These are phyloP conservation scores for Alternaria longipes DNA, from an alignment of 2,329 filamentous ascomycete species.

Conservation along the genomic window DNA sequence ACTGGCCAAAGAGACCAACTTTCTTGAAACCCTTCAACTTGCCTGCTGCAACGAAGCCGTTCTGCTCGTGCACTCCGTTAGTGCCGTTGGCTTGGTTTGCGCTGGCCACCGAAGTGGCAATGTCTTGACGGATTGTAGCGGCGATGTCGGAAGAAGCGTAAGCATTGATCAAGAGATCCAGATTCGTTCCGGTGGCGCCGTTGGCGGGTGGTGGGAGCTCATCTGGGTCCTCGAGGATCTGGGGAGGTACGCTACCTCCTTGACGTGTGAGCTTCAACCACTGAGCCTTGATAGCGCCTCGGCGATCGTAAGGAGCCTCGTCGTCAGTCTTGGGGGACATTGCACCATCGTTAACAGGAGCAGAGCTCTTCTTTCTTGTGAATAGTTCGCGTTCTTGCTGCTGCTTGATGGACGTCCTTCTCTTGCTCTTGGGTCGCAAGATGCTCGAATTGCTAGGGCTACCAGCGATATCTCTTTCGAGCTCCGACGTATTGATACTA, in stretches of 20 bases:
- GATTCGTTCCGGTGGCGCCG: conserved; percentile 71
- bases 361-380: conserved; percentile 76
- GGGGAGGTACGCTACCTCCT: conserved; percentile 63
- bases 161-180: conserved; percentile 80
- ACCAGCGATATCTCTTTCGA: conserved; percentile 67
- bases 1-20: conserved; percentile 81
- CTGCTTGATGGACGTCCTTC: conserved; percentile 81
- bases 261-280: conserved; percentile 68
- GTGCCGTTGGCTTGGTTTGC: conserved; percentile 75
- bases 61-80: conserved; percentile 63
- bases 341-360: conserved; percentile 57
- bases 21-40: conserved; percentile 81
- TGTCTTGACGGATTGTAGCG: conserved; percentile 77
- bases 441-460: conserved; percentile 69
- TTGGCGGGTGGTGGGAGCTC: conserved; percentile 67
- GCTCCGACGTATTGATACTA: conserved; percentile 79
- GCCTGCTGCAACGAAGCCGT: conserved; percentile 65
- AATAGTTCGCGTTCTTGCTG: conserved; percentile 92
- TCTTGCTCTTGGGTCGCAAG: conserved; percentile 70
- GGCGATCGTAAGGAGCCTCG: conserved; percentile 64
- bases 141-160: conserved; percentile 84
- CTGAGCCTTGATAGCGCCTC: conserved; percentile 61
- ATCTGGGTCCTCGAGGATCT: conserved; percentile 75
- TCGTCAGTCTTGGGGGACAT: conserved; percentile 70
- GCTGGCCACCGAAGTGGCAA: conserved; percentile 70